Evolutionary conservation across 768 basidiomycete genomes (phyloP).

Genomic region (Amanita exitialis): DNA sequence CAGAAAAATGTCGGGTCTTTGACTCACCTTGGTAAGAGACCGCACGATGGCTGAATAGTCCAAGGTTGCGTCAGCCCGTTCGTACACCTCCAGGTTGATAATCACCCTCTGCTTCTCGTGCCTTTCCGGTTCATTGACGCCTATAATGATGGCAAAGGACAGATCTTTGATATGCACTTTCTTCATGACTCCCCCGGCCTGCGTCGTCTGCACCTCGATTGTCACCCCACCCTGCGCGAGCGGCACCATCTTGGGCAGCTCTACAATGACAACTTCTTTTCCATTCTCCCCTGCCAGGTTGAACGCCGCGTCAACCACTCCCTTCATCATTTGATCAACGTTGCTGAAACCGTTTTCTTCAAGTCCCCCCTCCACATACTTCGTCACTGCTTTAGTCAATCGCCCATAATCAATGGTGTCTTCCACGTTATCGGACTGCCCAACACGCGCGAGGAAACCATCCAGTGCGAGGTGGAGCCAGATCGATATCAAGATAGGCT

Average conservation of each 20-base stretch:
- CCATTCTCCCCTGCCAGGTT: slow-evolving; percentile 25
- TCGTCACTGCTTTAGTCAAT: slow-evolving; percentile 39
- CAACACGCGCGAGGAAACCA: slow-evolving; percentile 33
- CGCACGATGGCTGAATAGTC: slow-evolving; percentile 28
- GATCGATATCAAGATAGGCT: slow-evolving; percentile 43
- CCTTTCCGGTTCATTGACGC: slow-evolving; percentile 63
- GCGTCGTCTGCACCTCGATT: not conserved
- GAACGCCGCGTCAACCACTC: slow-evolving; percentile 27
- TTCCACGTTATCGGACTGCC: slow-evolving; percentile 36
- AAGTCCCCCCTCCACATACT: slow-evolving; percentile 14
- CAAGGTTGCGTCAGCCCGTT: slow-evolving; percentile 7
- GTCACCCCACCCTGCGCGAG: slow-evolving; percentile 15
- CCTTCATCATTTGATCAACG: slow-evolving; percentile 21
- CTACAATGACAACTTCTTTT: slow-evolving; percentile 29
- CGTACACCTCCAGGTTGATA: slow-evolving; percentile 28
- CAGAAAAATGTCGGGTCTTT: not conserved
- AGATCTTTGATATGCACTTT: slow-evolving; percentile 37
- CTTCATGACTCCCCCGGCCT: slow-evolving; percentile 5
- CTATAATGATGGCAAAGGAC: slow-evolving; percentile 47
- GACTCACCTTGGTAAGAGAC: slow-evolving; percentile 22
- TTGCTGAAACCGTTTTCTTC: slow-evolving; percentile 15
- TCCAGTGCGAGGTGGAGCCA: slow-evolving; percentile 30
- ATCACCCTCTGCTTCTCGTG: slow-evolving; percentile 53
- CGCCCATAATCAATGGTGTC: slow-evolving; percentile 60
- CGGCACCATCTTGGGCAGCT: slow-evolving; percentile 40